phyloP scores from a whole-genome alignment of 352 stramenopile genomes.

The Phytophthora ramorum region DNA sequence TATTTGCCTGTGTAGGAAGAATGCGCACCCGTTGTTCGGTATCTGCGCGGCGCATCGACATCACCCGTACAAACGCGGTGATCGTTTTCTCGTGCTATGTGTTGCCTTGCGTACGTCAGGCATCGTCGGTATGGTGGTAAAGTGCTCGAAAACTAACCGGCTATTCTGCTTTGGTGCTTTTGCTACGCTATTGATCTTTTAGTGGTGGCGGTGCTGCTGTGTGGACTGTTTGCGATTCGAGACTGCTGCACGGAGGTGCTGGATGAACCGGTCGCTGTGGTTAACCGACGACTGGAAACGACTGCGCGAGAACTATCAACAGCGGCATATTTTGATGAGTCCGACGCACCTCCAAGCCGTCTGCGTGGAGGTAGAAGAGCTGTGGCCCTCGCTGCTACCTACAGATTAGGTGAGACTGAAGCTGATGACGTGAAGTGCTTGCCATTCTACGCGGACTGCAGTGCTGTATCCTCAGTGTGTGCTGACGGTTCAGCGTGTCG shows the following conservation, averaged over 20 bases:
- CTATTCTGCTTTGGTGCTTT: slow-evolving; percentile 10
- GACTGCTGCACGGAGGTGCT: slow-evolving; percentile 47
- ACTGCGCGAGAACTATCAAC: neutral
- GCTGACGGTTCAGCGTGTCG: slow-evolving; percentile 45
- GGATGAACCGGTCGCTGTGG: slow-evolving; percentile 25
- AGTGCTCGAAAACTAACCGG: slow-evolving; percentile 1
- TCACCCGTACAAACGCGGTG: slow-evolving; percentile 60
- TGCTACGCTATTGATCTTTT: neutral
- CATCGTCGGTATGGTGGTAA: neutral
- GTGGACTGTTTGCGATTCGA: slow-evolving; percentile 50
- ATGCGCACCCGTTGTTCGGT: slow-evolving; percentile 55
- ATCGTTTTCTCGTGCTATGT: slow-evolving; percentile 58
- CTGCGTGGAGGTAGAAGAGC: slow-evolving; percentile 24
- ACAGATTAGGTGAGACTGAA: neutral
- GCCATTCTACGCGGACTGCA: slow-evolving; percentile 39
- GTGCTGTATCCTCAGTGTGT: slow-evolving; percentile 28
- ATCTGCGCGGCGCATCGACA: slow-evolving; percentile 50
- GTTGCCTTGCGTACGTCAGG: slow-evolving; percentile 50
- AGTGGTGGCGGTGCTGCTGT: slow-evolving; percentile 52
- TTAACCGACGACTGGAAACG: slow-evolving; percentile 25
- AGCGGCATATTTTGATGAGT: neutral
- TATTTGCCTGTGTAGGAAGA: slow-evolving; percentile 50
- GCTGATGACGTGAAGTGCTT: slow-evolving; percentile 18
- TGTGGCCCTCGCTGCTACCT: neutral
- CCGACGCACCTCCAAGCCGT: neutral